Base-by-base conservation (phyloP, 2,329 filamentous ascomycete genomes). In the Emmonsiellopsis sp. region DNA sequence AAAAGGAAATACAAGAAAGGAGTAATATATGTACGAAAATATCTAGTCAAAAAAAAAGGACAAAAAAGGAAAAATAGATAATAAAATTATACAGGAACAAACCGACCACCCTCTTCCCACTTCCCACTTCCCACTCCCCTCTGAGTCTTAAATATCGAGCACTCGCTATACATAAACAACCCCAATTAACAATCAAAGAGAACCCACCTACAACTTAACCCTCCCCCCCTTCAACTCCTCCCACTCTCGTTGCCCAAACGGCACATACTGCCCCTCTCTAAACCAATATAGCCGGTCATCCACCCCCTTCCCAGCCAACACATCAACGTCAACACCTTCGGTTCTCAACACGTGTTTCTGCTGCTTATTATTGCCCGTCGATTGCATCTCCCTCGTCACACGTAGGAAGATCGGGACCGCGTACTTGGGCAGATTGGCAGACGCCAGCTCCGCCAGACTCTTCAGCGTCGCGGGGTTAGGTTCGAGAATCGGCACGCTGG, bases 281-380 rank as follows among this genome's bases (percentile, higher is more conserved):
- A 90, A 71, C 85, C 87, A 92, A 60, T 82, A 82, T 68, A 87
- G 74, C 42, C 64, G 65, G 58, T 81, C 78, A n/a, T 50, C 56
- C 5, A 78, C 72, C 40, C 50, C 56, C 37, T 49, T 43, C 31
- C 17, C 14, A 13, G 3, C 40, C 10, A 72, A 62, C 8, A 61
- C 59, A 3, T 63, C 68, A 0, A 85, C 86, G 61, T 88, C 80
- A 0, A 92, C 87, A 0, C 90, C 89, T 57, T 91, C 79, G 2
- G 77, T 74, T n/a, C 88, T 76, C 58, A 95, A 67, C 0, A 74
- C 70, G 57, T 86, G 81, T 70, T 95, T 95, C 71, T 91, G 86
- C 72, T 94, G 87, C 76, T 95, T 95, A 63, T 89, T 87, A 47
- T 89, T 95, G 0, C 89, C 88, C 4, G 90, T 95, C 1, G 82